Evolutionary conservation across 2,329 filamentous ascomycete species (phyloP).

Genomic region (Fusarium sp.): DNA sequence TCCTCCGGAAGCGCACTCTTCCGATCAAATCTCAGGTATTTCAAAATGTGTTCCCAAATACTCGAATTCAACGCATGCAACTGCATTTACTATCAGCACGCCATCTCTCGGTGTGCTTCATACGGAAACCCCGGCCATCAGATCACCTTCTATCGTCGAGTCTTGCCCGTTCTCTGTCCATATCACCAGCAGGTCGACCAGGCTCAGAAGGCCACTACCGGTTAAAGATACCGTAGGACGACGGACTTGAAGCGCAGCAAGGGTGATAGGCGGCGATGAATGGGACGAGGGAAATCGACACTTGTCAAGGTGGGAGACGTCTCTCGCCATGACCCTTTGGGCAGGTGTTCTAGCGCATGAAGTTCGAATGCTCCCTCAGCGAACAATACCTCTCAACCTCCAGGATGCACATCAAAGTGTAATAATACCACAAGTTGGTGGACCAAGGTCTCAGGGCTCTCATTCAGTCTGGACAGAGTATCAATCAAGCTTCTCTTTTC

Average conservation of each 20-base stretch:
- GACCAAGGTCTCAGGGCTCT: background rate
- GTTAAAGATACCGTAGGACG: background rate
- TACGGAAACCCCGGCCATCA: slow-evolving; percentile 80
- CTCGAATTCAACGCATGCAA: slow-evolving; percentile 78
- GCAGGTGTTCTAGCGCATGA: background rate
- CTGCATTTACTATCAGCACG: slow-evolving; percentile 87
- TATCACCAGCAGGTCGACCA: slow-evolving; percentile 69
- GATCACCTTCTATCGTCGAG: slow-evolving; percentile 57
- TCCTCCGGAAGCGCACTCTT: background rate
- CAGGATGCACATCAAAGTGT: too few relatives aligned
- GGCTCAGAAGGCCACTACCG: background rate
- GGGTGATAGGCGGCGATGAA: background rate
- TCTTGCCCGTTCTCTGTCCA: slow-evolving; percentile 75
- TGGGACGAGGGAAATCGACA: background rate
- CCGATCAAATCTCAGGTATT: background rate
- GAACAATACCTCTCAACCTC: too few relatives aligned
- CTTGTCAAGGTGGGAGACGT: background rate
- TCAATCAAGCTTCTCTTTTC: background rate
- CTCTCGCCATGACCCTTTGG: too few relatives aligned
- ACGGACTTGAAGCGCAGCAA: background rate
- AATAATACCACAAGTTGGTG: too few relatives aligned
- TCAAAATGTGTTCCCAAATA: background rate
- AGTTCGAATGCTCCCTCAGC: too few relatives aligned
- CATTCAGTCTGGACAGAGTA: too few relatives aligned
- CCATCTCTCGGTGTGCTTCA: slow-evolving; percentile 80